Base-by-base conservation (phyloP, 169 alveolate genomes). In the Cryptosporidium viatorum region DNA sequence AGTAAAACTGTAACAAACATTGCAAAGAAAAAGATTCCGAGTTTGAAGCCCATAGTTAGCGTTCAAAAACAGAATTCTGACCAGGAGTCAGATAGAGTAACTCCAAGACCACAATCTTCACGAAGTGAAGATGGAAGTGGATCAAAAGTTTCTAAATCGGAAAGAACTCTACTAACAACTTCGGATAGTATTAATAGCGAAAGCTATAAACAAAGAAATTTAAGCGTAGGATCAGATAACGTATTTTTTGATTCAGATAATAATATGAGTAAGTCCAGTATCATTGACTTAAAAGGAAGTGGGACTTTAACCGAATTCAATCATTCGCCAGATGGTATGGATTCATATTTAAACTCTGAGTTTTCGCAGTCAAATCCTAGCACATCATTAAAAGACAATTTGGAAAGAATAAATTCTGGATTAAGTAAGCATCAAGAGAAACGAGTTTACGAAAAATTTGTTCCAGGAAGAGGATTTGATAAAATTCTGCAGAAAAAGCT, bases 391-490 rank as follows among this genome's bases (percentile, higher is more conserved):
- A 6, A 26, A 55, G 37, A 55, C 21, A 16, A 26, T 9, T 55
- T 55, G 37, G 39, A 55, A 7, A 37, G 16, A 3, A 26, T 55
- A 12, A 55, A 26, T 21, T 21, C 23, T 23, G 35, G 67, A 12
- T 3, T 26, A 3, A 12, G 14, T n/a, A 23, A 23, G 4, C 31
- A 55, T 6, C 29, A 55, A 23, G 37, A n/a, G 6, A 16, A 21
- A 1, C 67, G 39, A 35, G 71, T 65, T 33, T 65, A 65, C 12
- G 71, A 65, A 14, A 65, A 65, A 43, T 65, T 65, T 18, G 18
- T 37, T 31, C 71, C 23, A 31, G 48, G 12, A 65, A 65, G 33
- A 65, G 71, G 71, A 8, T 29, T 65, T 29, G 71, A 65, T 33
- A 37, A 10, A 35, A 35, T 65, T 65, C 3, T 65, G 26, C 43